A percentile compares a stretch with the other conserved stretches of the same genome.
phyloP scores from a whole-genome alignment of 192 early-diverging fungal species.

The Cetraspora pellucida region DNA sequence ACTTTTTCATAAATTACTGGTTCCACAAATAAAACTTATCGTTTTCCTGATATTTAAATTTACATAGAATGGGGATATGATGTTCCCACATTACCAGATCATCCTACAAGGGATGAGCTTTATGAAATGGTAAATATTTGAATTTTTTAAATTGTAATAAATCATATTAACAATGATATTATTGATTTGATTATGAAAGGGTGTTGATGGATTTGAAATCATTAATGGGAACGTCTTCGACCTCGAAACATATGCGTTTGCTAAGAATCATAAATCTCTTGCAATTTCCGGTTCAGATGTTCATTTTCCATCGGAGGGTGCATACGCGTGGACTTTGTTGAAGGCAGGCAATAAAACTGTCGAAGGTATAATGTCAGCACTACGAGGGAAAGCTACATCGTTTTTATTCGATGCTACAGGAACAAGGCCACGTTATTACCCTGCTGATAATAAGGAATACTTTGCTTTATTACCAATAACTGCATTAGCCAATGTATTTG shows the following conservation, averaged over 20 bases:
- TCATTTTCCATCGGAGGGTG: constrained; percentile 58
- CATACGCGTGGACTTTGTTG: constrained; percentile 66
- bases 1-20: not conserved
- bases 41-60: not conserved
- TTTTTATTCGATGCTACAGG: constrained; percentile 72
- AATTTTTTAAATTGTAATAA: not conserved
- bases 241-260: constrained; percentile 56
- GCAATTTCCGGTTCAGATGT: constrained; percentile 67
- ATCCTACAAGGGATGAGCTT: constrained; percentile 59
- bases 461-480: constrained; percentile 56
- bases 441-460: constrained; percentile 39
- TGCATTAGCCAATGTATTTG: constrained; percentile 58
- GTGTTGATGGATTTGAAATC: constrained; percentile 75
- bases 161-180: not conserved
- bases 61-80: constrained; percentile 53
- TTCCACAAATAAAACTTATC: not conserved
- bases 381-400: constrained; percentile 58
- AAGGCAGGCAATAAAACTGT: constrained; percentile 50
- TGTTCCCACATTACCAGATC: constrained; percentile 59
- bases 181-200: constrained; percentile 27
- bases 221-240: constrained; percentile 66
- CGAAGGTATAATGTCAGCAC: constrained; percentile 58
- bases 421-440: constrained; percentile 50
- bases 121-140: constrained; percentile 45
- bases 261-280: constrained; percentile 50